Evolutionary conservation across 306 rosid species (phyloP).

Genomic region (Casuarina cunninghamiana): DNA sequence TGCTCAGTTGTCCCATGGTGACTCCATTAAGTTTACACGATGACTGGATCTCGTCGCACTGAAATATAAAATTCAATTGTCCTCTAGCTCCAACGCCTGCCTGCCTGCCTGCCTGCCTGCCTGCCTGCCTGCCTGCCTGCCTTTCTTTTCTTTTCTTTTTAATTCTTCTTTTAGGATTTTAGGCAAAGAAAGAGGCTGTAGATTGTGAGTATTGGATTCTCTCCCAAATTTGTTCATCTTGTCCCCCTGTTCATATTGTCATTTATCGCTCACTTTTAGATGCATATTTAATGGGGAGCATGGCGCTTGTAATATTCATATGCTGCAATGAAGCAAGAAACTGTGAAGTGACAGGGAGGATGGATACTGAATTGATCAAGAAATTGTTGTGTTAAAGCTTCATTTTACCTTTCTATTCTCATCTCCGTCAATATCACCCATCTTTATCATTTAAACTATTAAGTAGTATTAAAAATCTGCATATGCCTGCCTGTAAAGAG

Average conservation of each 20-base stretch:
- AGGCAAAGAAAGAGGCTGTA: conserved; percentile 83
- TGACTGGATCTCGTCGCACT: conserved; percentile 52
- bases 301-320: conserved; percentile 40
- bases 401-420: conserved; percentile 31
- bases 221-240: conserved; percentile 48
- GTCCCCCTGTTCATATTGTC: conserved; percentile 35
- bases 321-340: conserved; percentile 29
- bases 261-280: conserved; percentile 40
- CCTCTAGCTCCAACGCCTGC: conserved; percentile 69
- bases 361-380: conserved; percentile 34
- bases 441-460: background rate
- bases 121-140: conserved; percentile 39
- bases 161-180: conserved; percentile 53
- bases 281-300: conserved; percentile 41
- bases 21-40: conserved; percentile 29
- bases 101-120: background rate
- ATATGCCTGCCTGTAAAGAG: background rate
- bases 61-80: conserved; percentile 54
- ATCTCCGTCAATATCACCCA: background rate
- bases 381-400: conserved; percentile 30
- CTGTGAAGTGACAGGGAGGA: conserved; percentile 37
- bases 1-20: conserved; percentile 36
- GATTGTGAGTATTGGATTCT: conserved; percentile 50
- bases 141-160: too few species aligned
- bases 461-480: background rate